Evolutionary conservation across 768 basidiomycete genomes (phyloP).

Genomic region (Suillus cothurnatus): DNA sequence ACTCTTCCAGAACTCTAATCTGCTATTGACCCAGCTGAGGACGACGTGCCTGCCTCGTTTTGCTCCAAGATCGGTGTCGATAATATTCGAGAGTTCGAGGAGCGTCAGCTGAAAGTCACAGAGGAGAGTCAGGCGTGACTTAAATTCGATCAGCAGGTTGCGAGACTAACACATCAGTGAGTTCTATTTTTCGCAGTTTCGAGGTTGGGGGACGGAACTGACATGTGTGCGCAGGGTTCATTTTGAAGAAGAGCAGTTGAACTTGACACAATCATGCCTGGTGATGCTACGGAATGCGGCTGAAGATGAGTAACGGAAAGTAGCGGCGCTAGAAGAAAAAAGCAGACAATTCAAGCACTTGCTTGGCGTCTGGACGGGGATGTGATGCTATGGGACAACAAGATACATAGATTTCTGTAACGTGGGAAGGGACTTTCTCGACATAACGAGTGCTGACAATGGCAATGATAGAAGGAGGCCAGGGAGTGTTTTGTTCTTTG

Average conservation of each 20-base stretch:
- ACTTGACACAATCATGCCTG: slow-evolving; percentile 64
- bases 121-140: slow-evolving; percentile 85
- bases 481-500: no score
- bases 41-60: slow-evolving; percentile 74
- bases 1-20: slow-evolving; percentile 54
- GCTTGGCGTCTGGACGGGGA: no score
- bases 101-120: slow-evolving; percentile 85
- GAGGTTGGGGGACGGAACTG: not conserved
- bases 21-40: slow-evolving; percentile 77
- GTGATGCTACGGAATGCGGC: slow-evolving; percentile 53
- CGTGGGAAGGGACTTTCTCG: no score
- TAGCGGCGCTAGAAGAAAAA: slow-evolving; percentile 57
- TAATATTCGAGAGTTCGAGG: slow-evolving; percentile 92
- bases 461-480: no score
- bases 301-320: slow-evolving; percentile 52
- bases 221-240: slow-evolving; percentile 51
- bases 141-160: slow-evolving; percentile 84
- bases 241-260: slow-evolving; percentile 81
- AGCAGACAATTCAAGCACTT: slow-evolving; percentile 51
- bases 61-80: slow-evolving; percentile 76
- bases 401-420: no score
- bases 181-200: slow-evolving; percentile 20
- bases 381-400: no score
- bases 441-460: no score
- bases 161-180: slow-evolving; percentile 83